phyloP scores from a whole-genome alignment of 805 yeast species.

The Debaryomyces maramus region DNA sequence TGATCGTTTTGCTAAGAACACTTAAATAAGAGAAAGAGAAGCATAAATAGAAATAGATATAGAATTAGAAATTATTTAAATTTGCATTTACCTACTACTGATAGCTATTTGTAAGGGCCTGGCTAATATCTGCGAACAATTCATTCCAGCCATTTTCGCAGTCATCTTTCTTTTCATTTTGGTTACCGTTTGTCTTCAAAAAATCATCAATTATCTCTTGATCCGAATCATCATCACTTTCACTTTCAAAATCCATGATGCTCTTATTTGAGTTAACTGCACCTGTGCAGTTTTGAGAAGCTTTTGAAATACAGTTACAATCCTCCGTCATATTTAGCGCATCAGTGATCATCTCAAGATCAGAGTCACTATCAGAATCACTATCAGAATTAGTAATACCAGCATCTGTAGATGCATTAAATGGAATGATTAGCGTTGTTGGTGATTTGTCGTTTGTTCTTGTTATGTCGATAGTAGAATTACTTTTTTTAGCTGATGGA shows the following conservation, averaged over 20 bases:
- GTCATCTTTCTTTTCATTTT: conserved; percentile 1
- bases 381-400: conserved; percentile 5
- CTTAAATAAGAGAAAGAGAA: no score
- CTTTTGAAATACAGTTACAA: neutral
- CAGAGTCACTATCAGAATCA: conserved; percentile 24
- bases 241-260: neutral
- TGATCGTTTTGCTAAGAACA: conserved; percentile 35
- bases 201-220: conserved; percentile 19
- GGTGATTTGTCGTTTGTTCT: neutral
- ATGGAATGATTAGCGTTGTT: neutral
- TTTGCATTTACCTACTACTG: neutral
- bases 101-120: conserved; percentile 6
- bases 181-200: conserved; percentile 1
- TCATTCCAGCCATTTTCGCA: conserved; percentile 8
- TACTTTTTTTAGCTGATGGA: conserved; percentile 1
- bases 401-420: neutral
- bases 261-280: conserved; percentile 4
- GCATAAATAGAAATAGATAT: no score
- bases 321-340: conserved; percentile 2
- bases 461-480: neutral
- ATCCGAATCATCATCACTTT: conserved; percentile 18
- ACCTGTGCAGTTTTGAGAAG: neutral
- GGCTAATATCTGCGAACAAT: conserved; percentile 18
- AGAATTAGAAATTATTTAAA: no score
- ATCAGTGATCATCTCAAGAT: conserved; percentile 16